These are phyloP conservation scores for Geranium rotundifolium DNA, from an alignment of 345 rosid species.

Conservation along the genomic window DNA sequence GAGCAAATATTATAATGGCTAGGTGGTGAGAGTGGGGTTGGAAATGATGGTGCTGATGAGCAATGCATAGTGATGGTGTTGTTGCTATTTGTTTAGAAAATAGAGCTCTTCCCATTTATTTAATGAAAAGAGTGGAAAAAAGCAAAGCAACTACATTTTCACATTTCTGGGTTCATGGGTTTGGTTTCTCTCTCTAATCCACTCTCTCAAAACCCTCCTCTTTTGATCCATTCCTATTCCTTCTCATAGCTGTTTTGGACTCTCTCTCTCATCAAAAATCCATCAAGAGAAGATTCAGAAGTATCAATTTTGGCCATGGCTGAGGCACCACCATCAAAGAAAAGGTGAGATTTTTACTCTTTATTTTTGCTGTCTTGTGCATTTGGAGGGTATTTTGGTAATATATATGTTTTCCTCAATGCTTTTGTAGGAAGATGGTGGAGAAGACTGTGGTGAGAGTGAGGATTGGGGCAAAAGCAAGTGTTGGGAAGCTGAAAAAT, in stretches of 20 bases:
- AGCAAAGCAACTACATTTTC: slow-evolving; percentile 21
- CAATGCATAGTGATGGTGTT: neutral
- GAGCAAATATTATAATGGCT: neutral
- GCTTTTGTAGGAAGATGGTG: slow-evolving; percentile 32
- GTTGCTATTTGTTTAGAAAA: too few species aligned
- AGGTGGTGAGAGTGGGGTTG: neutral
- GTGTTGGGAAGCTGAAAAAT: slow-evolving; percentile 39
- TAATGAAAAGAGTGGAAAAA: neutral
- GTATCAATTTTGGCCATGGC: slow-evolving; percentile 21
- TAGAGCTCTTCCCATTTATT: too few species aligned
- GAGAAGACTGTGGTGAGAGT: slow-evolving; percentile 51
- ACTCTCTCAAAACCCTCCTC: neutral
- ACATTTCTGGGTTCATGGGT: slow-evolving; percentile 2
- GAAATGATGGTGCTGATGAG: neutral
- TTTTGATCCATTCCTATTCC: neutral
- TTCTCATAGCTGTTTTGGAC: slow-evolving; percentile 3
- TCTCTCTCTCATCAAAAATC: neutral
- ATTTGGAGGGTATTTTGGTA: neutral
- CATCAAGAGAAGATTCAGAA: neutral
- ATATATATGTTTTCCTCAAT: too few species aligned
- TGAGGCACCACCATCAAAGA: slow-evolving; percentile 37
- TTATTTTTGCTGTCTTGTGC: neutral
- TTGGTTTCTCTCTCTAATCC: neutral
- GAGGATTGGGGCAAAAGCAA: slow-evolving; percentile 35
- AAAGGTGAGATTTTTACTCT: slow-evolving; percentile 19